Base-by-base conservation (phyloP, 2,329 filamentous ascomycete species). In the Calonectria henricotiae region DNA sequence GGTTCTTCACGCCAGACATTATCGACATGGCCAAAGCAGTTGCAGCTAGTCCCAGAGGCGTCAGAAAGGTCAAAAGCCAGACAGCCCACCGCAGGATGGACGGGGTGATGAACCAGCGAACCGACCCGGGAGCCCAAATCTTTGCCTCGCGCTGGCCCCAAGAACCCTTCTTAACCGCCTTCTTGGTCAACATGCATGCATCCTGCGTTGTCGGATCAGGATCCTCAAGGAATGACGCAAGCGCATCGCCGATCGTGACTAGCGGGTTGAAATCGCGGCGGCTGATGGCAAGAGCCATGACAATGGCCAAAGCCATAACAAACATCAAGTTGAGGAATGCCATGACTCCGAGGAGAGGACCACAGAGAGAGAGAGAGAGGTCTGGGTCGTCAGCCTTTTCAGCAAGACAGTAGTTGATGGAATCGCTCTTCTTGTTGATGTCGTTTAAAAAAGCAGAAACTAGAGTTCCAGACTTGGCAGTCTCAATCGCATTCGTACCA, bases 221-320 rank as follows among this genome's bases (percentile, higher is more conserved):
- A 1, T 82, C 80, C 13, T 79, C 77, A 54, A 89, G 82, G 67
- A 89, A 88, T 1, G 86, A 88, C 5, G 82, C 75, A n/a, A 89
- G 79, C 32, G 85, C 85, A 71, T 89, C 87, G 37, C 87, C 87
- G 3, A 88, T 80, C 0, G 86, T 88, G 17, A 85, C 83, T 5
- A 89, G 82, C 0, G 86, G 86, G 17, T 79, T 77, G 72, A 86
- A 84, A 20, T 78, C 39, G 77, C 76, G 51, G 73, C 70, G 68
- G 75, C 80, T 76, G 51, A 84, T 77, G 5, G 80, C 79, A 49
- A 84, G 71, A 4, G 83, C 79, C 68, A 86, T 84, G 43, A 83
- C 78, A 3, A 84, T 79, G 1, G 82, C 78, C 70, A 86, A 84
- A 35, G 84, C 77, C 4, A 84, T 79, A 4, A 84, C 81, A 41